Conservation (phyloP, 2,329 filamentous ascomycete species). For the Penicillium aurantiogriseum region DNA sequence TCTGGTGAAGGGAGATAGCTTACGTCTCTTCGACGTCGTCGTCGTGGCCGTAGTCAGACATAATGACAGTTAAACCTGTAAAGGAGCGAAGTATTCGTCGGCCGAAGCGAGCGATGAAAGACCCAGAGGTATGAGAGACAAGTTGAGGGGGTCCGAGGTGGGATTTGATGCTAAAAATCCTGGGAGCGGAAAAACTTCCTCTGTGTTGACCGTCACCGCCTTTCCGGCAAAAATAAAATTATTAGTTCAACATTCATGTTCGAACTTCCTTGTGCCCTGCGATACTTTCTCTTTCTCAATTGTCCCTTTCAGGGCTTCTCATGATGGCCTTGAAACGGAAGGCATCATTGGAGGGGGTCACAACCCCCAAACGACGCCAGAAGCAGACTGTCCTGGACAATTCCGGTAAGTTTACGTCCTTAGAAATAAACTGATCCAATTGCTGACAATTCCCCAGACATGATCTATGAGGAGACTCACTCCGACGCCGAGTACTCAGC, state of each 20-base stretch:
- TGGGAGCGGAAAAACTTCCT: constrained; percentile 38
- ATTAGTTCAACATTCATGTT: constrained; percentile 12
- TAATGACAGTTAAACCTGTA: constrained; percentile 35
- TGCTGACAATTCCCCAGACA: constrained; percentile 37
- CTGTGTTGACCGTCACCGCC: constrained; percentile 34
- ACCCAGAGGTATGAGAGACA: constrained; percentile 19
- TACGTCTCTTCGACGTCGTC: constrained; percentile 62
- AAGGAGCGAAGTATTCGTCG: constrained; percentile 12
- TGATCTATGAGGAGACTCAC: constrained; percentile 33
- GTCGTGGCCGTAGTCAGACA: constrained; percentile 74
- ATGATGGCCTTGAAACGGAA: constrained; percentile 41
- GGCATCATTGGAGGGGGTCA: constrained; percentile 25
- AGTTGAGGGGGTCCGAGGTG: constrained; percentile 13
- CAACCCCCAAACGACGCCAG: constrained; percentile 33
- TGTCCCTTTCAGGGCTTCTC: constrained; percentile 3
- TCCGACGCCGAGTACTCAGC: constrained; percentile 37
- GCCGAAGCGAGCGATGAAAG: constrained; percentile 16
- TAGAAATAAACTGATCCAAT: constrained; percentile 2
- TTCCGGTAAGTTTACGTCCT: constrained; percentile 27
- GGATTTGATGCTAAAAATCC: constrained; percentile 25
- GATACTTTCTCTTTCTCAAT: neutral
- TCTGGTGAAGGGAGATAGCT: constrained; percentile 20
- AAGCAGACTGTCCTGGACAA: constrained; percentile 28
- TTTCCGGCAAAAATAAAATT: constrained; percentile 36
- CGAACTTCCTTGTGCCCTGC: constrained; percentile 1